Evolutionary conservation across 768 basidiomycete species (phyloP), one percentile per base, ranked within the genome.

Genomic region (Tylopilus subfusipes): DNA sequence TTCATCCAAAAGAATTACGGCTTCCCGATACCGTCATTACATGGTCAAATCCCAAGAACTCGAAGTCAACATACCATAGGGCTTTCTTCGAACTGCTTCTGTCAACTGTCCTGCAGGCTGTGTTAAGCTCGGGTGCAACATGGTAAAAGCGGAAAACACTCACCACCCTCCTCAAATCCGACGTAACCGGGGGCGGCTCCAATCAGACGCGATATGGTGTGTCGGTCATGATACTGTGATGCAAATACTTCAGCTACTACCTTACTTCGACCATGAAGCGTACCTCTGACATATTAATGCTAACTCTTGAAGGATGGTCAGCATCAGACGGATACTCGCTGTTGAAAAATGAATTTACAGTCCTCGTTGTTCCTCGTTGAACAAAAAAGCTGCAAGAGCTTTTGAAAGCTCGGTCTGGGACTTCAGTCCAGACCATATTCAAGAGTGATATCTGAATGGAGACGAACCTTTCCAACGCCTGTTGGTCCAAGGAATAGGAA

Each of bases 151-250:
- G 7, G n/a, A 25, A 19, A 48, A n/a, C 40, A 60, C 77, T 52
- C 56, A 82, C 89, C 90, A 30, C 82, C 79, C 59, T 85, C 84
- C 55, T 86, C 85, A 59, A 83, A 82, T 10, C 85, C 86, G 7
- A 97, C 86, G 64, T 94, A 96, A 4, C 95, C 95, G 9, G 95
- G 92, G 0, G 93, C 90, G 2, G 93, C 90, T 52, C 95, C 96
- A 48, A 98, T 92, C 22, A 98, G 75, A 5, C 93, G 80, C 0
- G 92, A 91, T 49, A 98, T 86, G 0, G 92, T 93, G 65, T 98
- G 92, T 50, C 93, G 82, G 60, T 95, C 94, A 48, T 92, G 90
- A 63, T 89, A 97, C 81, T 92, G 70, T n/a, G 47, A 34, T 34
- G 4, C 12, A 1, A 14, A 42, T 36, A 46, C 10, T 31, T 38